Base-by-base conservation (phyloP, 176 grass and related monocot species). In the Poa pratensis region DNA sequence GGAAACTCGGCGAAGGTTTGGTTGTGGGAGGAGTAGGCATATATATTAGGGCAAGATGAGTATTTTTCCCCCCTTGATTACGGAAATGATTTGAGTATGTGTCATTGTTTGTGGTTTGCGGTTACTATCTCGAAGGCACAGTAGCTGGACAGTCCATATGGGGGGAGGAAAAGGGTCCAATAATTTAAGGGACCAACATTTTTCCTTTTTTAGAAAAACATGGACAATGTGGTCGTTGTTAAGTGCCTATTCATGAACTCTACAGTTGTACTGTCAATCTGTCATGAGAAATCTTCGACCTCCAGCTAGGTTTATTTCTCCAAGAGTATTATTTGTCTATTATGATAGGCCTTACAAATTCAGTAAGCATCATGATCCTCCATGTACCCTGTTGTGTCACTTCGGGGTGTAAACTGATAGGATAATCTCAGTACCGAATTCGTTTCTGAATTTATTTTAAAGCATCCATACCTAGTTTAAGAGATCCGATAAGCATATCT, bases 121-220 rank as follows among this genome's bases (percentile, higher is more conserved):
- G 69, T 37, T 76, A 24, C 71, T 26, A 24, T 85, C 60, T 3
- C 3, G 23, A 17, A 19, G 30, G 85, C 24, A 78, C 65, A 79
- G 79, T 83, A 32, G 73, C 55, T 73, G 67, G 55, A 61, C 67
- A 53, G 80, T 84, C 76, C 76, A 84, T 67, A 60, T 69, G 43
- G 42, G 51, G 37, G 71, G 87, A 67, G 23, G 73, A 45, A 73
- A 77, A 57, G 46, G 74, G 65, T 52, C 57, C 80, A 83, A 90
- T 87, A 79, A 83, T 90, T 35, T 57, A 75, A 46, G 35, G 54
- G 35, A 14, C 49, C 75, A 73, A 79, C 26, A 14, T 4, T 63
- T 27, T 63, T 63, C 12, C 24, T 63, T 27, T 63, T 63, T 28
- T 28, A 46, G 6, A 7, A 14, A 63, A 61, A 15, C 0, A 10